Evolutionary conservation across 345 rosid genomes (phyloP).

Genomic region (Eucalyptus paniculata): DNA sequence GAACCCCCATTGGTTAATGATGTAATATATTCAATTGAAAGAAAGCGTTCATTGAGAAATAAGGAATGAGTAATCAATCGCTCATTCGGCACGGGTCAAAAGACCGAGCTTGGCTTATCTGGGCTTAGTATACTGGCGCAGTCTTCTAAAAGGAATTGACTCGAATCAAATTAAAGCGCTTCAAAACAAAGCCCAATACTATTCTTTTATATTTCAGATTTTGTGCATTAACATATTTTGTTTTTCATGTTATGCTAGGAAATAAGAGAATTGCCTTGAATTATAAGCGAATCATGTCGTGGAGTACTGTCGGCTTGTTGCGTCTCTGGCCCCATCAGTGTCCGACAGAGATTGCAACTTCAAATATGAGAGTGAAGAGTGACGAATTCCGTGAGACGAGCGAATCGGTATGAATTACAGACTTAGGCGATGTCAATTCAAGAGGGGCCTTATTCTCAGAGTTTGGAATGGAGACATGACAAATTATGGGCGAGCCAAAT

Average conservation of each 20-base stretch:
- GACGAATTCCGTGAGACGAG: not conserved
- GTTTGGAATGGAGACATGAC: too few relatives aligned
- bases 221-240: not conserved
- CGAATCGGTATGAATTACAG: not conserved
- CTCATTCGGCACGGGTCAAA: not conserved
- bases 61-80: not conserved
- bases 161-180: not conserved
- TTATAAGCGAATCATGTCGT: not conserved
- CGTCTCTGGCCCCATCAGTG: not conserved
- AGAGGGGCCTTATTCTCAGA: too few relatives aligned
- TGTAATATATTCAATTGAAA: accelerated
- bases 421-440: not conserved
- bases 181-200: not conserved
- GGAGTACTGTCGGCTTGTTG: not conserved
- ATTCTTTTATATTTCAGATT: not conserved
- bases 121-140: accelerated
- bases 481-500: too few relatives aligned
- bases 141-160: not conserved
- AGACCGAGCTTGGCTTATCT: not conserved
- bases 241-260: not conserved
- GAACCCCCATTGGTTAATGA: too few relatives aligned
- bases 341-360: not conserved
- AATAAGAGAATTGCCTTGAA: not conserved
- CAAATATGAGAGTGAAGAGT: not conserved
- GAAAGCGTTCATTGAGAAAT: too few relatives aligned